Conservation (phyloP, 768 basidiomycete genomes). For the Xerocomus brunneocitrinus region DNA sequence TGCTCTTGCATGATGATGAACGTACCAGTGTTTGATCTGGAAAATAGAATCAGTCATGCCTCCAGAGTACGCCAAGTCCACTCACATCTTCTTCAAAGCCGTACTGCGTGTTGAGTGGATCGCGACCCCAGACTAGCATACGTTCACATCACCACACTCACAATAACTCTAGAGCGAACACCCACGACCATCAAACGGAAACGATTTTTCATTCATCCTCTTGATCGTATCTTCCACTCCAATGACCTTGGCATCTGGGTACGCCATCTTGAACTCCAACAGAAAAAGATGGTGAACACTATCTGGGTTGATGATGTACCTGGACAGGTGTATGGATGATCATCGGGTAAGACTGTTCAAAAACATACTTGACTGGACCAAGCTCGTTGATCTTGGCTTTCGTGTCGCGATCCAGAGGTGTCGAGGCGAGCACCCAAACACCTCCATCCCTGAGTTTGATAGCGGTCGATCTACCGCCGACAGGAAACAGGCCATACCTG, state of each 20-base stretch:
- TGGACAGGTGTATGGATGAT: conserved; percentile 17
- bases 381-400: conserved; percentile 56
- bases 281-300: conserved; percentile 57
- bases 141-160: background rate
- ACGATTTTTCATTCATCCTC: conserved; percentile 47
- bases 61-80: background rate
- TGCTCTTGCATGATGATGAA: background rate
- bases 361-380: conserved; percentile 59
- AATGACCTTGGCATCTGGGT: conserved; percentile 66
- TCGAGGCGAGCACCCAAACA: conserved; percentile 82
- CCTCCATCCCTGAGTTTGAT: conserved; percentile 62
- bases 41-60: background rate
- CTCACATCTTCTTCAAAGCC: conserved; percentile 72
- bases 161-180: background rate
- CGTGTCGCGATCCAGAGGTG: conserved; percentile 63
- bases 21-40: conserved; percentile 50
- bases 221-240: conserved; percentile 54
- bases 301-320: conserved; percentile 58
- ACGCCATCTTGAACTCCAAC: conserved; percentile 63
- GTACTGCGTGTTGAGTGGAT: conserved; percentile 58
- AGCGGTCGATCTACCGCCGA: conserved; percentile 84
- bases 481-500: conserved; percentile 60
- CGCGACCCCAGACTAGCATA: conserved; percentile 52
- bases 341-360: background rate
- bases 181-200: conserved; percentile 63